These are phyloP conservation scores for Botryotinia convoluta DNA, from an alignment of 2,329 filamentous ascomycete genomes.

Conservation along the genomic window DNA sequence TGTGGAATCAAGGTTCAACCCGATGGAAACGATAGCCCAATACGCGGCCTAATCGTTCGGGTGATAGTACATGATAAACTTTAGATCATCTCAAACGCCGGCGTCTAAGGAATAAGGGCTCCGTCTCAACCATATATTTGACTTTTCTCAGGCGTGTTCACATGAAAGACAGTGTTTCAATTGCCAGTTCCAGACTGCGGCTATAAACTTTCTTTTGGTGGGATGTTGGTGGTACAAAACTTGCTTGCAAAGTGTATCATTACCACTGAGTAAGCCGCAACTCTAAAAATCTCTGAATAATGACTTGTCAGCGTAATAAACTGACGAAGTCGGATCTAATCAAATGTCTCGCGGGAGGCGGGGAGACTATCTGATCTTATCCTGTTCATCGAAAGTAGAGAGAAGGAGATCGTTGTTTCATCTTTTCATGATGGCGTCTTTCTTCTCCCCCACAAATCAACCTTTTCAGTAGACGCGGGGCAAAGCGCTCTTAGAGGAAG, in stretches of 20 bases:
- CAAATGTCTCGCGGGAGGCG: conserved; percentile 3
- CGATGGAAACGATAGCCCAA: background rate
- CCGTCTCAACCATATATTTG: background rate
- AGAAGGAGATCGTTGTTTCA: conserved; percentile 15
- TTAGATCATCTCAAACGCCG: conserved; percentile 12
- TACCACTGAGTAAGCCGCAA: conserved; percentile 6
- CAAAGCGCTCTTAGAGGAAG: conserved; percentile 18
- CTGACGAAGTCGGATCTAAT: background rate
- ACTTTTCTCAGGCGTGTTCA: conserved; percentile 4
- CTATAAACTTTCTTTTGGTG: conserved; percentile 5
- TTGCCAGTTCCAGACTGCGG: background rate
- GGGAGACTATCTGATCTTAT: conserved; percentile 13
- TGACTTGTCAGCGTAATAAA: conserved; percentile 7
- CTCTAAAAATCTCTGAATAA: background rate
- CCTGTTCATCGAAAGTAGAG: background rate
- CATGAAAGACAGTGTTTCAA: conserved; percentile 6
- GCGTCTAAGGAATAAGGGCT: conserved; percentile 1
- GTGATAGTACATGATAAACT: conserved; percentile 1
- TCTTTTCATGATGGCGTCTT: conserved; percentile 9
- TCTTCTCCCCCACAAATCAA: conserved; percentile 17
- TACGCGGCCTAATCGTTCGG: conserved; percentile 3
- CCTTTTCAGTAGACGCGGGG: conserved; percentile 18
- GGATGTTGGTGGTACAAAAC: background rate
- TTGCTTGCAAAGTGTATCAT: background rate
- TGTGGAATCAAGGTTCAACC: background rate